Conservation (phyloP, 2,329 filamentous ascomycete genomes). For the Samsoniella hepiali region DNA sequence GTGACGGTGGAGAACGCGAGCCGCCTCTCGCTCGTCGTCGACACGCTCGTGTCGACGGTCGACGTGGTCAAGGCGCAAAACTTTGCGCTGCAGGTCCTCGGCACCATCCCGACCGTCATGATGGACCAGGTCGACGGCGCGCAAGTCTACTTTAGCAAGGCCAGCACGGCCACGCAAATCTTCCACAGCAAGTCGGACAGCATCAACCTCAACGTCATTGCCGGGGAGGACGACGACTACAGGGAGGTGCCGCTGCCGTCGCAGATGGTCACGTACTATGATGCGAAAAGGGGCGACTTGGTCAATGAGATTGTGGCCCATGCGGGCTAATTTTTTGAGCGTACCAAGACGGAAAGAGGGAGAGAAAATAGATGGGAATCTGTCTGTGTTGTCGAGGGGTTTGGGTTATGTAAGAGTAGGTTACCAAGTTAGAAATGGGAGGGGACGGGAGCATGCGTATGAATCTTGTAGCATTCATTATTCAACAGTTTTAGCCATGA, state of each 20-base stretch:
- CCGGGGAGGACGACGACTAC: slow-evolving; percentile 72
- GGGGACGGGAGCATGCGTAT: neutral
- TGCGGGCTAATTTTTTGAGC: slow-evolving; percentile 57
- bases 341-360: too few species aligned
- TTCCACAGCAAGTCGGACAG: slow-evolving; percentile 85
- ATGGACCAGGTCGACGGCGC: slow-evolving; percentile 93
- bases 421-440: neutral
- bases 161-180: slow-evolving; percentile 74
- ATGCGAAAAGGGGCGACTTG: slow-evolving; percentile 67
- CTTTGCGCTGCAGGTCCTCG: slow-evolving; percentile 90
- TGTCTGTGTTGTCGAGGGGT: neutral
- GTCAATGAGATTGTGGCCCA: slow-evolving; percentile 96
- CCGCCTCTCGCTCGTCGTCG: slow-evolving; percentile 80
- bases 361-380: neutral
- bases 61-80: slow-evolving; percentile 95
- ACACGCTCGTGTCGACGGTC: slow-evolving; percentile 83
- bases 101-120: slow-evolving; percentile 79
- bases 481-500: neutral
- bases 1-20: slow-evolving; percentile 90
- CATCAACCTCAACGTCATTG: slow-evolving; percentile 82
- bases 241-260: slow-evolving; percentile 84
- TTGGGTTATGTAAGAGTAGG: slow-evolving; percentile 10
- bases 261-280: slow-evolving; percentile 78
- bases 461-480: neutral
- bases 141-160: slow-evolving; percentile 78